Conservation (phyloP, 352 stramenopile genomes). For the Globisporangium megalacanthum region DNA sequence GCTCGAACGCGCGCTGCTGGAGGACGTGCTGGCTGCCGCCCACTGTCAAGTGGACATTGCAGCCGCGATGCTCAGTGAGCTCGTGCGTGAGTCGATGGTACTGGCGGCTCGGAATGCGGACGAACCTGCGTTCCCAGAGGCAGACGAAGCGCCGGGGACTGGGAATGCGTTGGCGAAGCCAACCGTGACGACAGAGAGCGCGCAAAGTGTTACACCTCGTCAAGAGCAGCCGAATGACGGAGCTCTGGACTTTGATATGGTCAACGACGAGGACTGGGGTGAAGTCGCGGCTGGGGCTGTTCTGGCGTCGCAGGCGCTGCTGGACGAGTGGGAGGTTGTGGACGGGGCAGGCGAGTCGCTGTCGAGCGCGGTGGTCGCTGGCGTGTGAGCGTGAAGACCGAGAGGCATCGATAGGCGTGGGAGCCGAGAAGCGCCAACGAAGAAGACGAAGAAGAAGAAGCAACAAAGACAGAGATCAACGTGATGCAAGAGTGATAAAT, state of each 20-base stretch:
- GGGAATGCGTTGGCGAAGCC: slow-evolving; percentile 3
- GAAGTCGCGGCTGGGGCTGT: slow-evolving; percentile 24
- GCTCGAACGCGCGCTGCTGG: slow-evolving; percentile 35
- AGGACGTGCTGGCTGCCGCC: slow-evolving; percentile 59
- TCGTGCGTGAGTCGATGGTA: slow-evolving; percentile 22
- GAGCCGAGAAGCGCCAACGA: background rate
- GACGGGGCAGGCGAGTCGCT: slow-evolving; percentile 34
- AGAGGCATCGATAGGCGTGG: background rate
- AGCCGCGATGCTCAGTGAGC: slow-evolving; percentile 50
- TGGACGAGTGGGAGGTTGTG: slow-evolving; percentile 75
- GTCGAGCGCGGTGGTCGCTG: slow-evolving; percentile 9
- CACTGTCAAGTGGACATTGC: slow-evolving; percentile 62
- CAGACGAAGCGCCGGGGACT: background rate
- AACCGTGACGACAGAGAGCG: background rate
- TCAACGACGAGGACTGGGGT: slow-evolving; percentile 53
- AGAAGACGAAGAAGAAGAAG: background rate
- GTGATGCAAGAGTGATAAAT: background rate
- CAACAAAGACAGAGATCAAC: background rate
- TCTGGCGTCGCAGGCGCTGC: slow-evolving; percentile 31
- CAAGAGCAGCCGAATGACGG: background rate
- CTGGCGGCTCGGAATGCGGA: background rate
- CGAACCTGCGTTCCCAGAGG: background rate
- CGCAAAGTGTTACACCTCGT: too few species aligned
- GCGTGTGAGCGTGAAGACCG: background rate
- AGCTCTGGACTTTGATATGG: slow-evolving; percentile 37